Evolutionary conservation across 106 monocot species (phyloP), one percentile per base, ranked within the genome.

Genomic region (Apostasia shenzhenica): DNA sequence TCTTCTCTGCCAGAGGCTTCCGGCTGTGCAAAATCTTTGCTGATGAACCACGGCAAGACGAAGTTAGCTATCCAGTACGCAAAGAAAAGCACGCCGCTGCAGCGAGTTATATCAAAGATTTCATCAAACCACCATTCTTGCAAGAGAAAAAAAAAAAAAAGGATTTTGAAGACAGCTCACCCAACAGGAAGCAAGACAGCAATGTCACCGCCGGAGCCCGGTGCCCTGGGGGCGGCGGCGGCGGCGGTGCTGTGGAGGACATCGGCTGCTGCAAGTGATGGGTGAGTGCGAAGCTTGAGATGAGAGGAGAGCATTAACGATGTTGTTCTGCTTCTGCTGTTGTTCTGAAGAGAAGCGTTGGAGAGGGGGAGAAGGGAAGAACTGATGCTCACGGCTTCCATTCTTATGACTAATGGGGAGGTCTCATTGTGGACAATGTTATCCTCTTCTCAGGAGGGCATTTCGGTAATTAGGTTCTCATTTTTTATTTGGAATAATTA

Each of bases 51-150:
- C 45, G 72, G 61, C 37, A 72, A 48, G 2, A 61, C 61, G 9
- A 72, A 72, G 40, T 72, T 72, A 1, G 72, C 48, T 2, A 72
- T 62, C 72, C 72, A 72, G 41, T 72, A 72, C 60, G 61, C 50
- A 62, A 72, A 72, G 61, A 72, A 52, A n/a, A 72, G 61, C 61
- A 72, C 48, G 1, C 61, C 48, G 52, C 72, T 72, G 72, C 51
- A 72, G 26, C 26, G 26, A 26, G 26, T 38, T n/a, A n/a, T 0
- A 67, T 51, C 6, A 9, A 51, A 67, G 40, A 5, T 55, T 37
- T 7, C 52, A 41, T 48, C 8, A 41, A 11, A 5, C 38, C 2
- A n/a, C 37, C 41, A 7, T 54, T 1, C 8, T 60, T 8, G 59
- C 2, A 43, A 43, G 9, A 43, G 44, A 5, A 42, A 8, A 41